Evolutionary conservation across 495 filamentous ascomycete species (phyloP).

Genomic region (Elaphomyces granulatus): DNA sequence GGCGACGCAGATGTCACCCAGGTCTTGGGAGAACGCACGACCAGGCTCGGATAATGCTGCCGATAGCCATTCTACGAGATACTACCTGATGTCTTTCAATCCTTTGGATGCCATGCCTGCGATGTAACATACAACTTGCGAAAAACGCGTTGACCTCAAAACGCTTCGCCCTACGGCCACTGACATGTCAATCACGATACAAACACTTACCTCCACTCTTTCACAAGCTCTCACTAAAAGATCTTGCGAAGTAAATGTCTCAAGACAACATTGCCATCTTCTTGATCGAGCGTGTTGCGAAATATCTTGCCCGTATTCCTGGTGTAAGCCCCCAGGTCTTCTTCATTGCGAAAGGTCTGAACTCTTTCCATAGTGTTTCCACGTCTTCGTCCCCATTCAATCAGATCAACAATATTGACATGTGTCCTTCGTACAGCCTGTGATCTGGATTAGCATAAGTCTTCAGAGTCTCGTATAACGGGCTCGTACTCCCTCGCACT

Average conservation of each 20-base stretch:
- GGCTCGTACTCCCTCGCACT: conserved; percentile 3
- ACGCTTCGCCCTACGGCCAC: too few relatives aligned
- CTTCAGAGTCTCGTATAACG: not conserved
- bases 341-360: conserved; percentile 6
- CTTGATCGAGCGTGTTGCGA: conserved; percentile 7
- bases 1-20: too few relatives aligned
- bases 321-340: conserved; percentile 9
- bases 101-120: too few relatives aligned
- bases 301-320: conserved; percentile 7
- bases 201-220: too few relatives aligned
- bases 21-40: too few relatives aligned
- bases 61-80: too few relatives aligned
- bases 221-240: too few relatives aligned
- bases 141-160: too few relatives aligned
- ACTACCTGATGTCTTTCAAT: too few relatives aligned
- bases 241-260: conserved; percentile 10
- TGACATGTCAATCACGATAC: too few relatives aligned
- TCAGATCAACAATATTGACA: conserved; percentile 14
- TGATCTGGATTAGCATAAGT: not conserved
- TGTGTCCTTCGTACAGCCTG: conserved; percentile 4
- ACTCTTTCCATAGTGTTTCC: not conserved
- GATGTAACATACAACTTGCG: too few relatives aligned
- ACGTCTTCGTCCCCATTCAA: conserved; percentile 11
- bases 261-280: conserved; percentile 6
- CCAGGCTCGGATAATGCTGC: too few relatives aligned